A percentile compares a stretch with the other conserved stretches of the same genome.
Conservation (phyloP, 805 yeast species). For the Ogataea saltuana region DNA sequence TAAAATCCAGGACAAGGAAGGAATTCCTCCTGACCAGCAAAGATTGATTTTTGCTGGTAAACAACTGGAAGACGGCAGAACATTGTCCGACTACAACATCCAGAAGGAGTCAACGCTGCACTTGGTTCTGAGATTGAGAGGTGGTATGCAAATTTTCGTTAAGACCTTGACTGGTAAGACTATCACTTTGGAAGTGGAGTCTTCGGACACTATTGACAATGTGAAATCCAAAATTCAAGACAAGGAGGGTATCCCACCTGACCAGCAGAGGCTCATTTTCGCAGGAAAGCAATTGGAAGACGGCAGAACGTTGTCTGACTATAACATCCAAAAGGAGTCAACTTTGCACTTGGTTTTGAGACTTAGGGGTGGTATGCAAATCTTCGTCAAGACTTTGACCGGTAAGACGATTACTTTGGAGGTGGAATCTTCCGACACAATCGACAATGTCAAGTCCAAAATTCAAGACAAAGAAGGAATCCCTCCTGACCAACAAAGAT, state of each 20-base stretch:
- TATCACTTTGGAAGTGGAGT: slow-evolving; percentile 64
- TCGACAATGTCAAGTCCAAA: slow-evolving; percentile 45
- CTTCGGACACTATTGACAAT: slow-evolving; percentile 46
- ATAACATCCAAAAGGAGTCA: slow-evolving; percentile 46
- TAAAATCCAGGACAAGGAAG: slow-evolving; percentile 45
- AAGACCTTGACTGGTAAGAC: slow-evolving; percentile 91
- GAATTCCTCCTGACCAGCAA: slow-evolving; percentile 45
- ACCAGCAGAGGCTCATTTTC: slow-evolving; percentile 43
- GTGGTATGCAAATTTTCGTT: slow-evolving; percentile 84
- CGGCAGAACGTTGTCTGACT: slow-evolving; percentile 94
- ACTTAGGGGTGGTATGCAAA: slow-evolving; percentile 68
- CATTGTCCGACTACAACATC: slow-evolving; percentile 76
- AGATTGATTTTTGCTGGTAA: slow-evolving; percentile 46
- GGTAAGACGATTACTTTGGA: slow-evolving; percentile 80
- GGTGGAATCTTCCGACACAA: slow-evolving; percentile 56
- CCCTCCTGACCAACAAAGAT: slow-evolving; percentile 45
- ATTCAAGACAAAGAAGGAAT: slow-evolving; percentile 45
- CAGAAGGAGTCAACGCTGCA: slow-evolving; percentile 44
- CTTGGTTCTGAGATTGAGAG: slow-evolving; percentile 41
- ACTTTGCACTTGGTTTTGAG: slow-evolving; percentile 39
- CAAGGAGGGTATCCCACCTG: slow-evolving; percentile 46
- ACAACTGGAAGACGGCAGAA: slow-evolving; percentile 70
- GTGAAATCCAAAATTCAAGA: slow-evolving; percentile 45
- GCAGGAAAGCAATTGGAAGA: slow-evolving; percentile 48
- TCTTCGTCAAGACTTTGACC: slow-evolving; percentile 85